A percentile compares a stretch with the other conserved stretches of the same genome.
These are phyloP conservation scores for Onygenales sp. DNA, from an alignment of 2,329 filamentous ascomycete species.

Conservation along the genomic window DNA sequence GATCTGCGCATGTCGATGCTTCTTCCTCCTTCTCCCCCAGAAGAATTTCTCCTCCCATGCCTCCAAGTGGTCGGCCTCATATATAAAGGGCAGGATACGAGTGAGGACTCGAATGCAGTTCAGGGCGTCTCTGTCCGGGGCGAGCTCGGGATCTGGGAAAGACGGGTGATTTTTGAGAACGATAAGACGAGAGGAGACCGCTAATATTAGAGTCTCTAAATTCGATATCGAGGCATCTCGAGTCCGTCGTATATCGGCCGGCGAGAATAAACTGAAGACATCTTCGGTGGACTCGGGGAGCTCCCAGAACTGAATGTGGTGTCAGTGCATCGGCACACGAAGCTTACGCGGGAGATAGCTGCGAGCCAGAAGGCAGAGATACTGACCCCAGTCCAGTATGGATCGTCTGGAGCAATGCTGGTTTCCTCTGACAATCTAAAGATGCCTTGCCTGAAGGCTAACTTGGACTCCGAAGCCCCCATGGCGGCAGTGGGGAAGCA, in stretches of 20 bases:
- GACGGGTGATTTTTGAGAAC: constrained; percentile 78
- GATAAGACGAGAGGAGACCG: constrained; percentile 72
- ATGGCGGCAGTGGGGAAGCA: constrained; percentile 42
- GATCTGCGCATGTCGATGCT: constrained; percentile 56
- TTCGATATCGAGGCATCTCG: constrained; percentile 79
- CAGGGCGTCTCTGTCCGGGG: constrained; percentile 74
- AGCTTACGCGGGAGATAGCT: not conserved
- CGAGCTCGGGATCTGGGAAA: constrained; percentile 77
- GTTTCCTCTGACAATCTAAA: constrained; percentile 90
- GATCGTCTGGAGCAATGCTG: constrained; percentile 76
- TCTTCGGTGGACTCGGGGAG: constrained; percentile 92
- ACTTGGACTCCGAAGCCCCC: constrained; percentile 97
- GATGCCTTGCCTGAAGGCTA: constrained; percentile 97
- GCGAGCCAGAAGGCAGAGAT: not conserved
- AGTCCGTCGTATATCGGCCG: constrained; percentile 77
- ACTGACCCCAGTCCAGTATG: constrained; percentile 85
- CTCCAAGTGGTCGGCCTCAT: constrained; percentile 75
- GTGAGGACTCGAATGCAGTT: constrained; percentile 93
- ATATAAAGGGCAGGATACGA: constrained; percentile 78
- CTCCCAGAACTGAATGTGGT: constrained; percentile 76
- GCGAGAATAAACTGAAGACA: constrained; percentile 90
- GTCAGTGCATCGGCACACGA: not conserved
- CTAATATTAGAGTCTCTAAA: constrained; percentile 77
- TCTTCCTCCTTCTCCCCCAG: constrained; percentile 67
- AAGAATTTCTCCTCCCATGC: constrained; percentile 91